Percentiles rank a stretch among this genome's conserved stretches.
Evolutionary conservation across 345 rosid species (phyloP).

Genomic region (Eucalyptus pauciflora): DNA sequence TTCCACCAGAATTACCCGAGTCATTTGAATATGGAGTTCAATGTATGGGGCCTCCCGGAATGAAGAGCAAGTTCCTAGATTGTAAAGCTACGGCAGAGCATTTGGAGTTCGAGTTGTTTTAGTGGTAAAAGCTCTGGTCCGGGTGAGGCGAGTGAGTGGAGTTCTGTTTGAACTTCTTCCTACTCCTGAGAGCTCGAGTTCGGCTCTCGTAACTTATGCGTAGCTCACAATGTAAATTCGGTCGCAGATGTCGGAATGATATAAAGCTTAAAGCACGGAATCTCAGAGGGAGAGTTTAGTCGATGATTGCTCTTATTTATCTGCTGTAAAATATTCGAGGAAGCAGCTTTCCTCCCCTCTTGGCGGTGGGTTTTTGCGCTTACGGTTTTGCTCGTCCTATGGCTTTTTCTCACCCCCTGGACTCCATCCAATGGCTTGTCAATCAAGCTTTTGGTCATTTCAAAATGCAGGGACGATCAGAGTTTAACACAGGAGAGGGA

Average conservation of each 20-base stretch:
- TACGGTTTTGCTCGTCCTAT: not conserved
- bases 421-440: not conserved
- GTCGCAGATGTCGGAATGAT: not conserved
- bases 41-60: slow-evolving; percentile 12
- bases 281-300: not conserved
- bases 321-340: not conserved
- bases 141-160: not conserved
- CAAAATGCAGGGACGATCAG: not conserved
- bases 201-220: slow-evolving; percentile 2
- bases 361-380: not conserved
- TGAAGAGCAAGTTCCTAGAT: slow-evolving; percentile 41
- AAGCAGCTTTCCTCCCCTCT: not conserved
- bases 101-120: slow-evolving; percentile 86
- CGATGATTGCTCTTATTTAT: not conserved
- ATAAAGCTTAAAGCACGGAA: not conserved
- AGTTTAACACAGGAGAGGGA: not conserved
- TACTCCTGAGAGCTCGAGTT: not conserved
- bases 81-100: slow-evolving; percentile 70
- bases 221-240: slow-evolving; percentile 21
- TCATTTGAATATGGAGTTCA: slow-evolving; percentile 31
- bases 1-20: slow-evolving; percentile 77
- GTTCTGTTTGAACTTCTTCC: not conserved
- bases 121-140: not conserved
- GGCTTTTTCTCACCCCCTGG: not conserved
- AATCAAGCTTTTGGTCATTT: not conserved